Evolutionary conservation across 176 grass and related monocot genomes (phyloP).

Genomic region (Neostapfia colusana): DNA sequence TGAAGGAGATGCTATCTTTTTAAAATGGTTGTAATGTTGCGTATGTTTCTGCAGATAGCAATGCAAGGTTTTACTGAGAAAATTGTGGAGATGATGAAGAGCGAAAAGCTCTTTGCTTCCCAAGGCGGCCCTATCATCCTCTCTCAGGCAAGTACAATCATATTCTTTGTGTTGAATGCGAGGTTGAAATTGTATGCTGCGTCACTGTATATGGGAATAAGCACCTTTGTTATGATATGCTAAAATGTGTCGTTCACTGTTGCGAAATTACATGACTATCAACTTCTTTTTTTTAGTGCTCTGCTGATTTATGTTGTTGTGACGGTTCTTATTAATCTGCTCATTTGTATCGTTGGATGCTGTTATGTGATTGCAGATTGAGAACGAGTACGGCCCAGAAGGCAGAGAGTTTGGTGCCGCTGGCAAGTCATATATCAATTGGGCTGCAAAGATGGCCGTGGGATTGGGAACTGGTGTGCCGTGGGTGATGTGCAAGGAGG

Average conservation of each 20-base stretch:
- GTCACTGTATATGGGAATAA: constrained; percentile 1
- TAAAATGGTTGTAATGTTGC: constrained; percentile 17
- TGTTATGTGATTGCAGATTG: constrained; percentile 65
- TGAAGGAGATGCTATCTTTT: background rate
- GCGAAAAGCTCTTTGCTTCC: constrained; percentile 86
- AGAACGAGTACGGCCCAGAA: constrained; percentile 97
- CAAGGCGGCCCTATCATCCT: constrained; percentile 98
- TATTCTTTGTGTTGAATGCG: constrained; percentile 22
- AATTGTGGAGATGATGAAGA: constrained; percentile 93
- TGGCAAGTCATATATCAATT: constrained; percentile 83
- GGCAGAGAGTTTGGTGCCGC: constrained; percentile 75
- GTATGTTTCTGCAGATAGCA: constrained; percentile 57
- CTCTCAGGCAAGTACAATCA: constrained; percentile 68
- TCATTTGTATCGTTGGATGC: constrained; percentile 10
- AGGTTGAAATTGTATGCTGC: background rate
- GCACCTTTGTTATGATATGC: background rate
- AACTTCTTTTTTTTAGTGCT: constrained; percentile 14
- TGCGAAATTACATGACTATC: background rate
- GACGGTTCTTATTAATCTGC: background rate
- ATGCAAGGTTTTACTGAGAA: constrained; percentile 98
- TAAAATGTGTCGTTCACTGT: background rate
- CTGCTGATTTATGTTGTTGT: background rate
- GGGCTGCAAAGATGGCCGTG: constrained; percentile 93
- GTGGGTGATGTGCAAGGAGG: constrained; percentile 99
- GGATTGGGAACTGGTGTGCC: constrained; percentile 83